These are phyloP conservation scores for Xylaria sp. DNA, from an alignment of 2,329 filamentous ascomycete species.

Conservation along the genomic window DNA sequence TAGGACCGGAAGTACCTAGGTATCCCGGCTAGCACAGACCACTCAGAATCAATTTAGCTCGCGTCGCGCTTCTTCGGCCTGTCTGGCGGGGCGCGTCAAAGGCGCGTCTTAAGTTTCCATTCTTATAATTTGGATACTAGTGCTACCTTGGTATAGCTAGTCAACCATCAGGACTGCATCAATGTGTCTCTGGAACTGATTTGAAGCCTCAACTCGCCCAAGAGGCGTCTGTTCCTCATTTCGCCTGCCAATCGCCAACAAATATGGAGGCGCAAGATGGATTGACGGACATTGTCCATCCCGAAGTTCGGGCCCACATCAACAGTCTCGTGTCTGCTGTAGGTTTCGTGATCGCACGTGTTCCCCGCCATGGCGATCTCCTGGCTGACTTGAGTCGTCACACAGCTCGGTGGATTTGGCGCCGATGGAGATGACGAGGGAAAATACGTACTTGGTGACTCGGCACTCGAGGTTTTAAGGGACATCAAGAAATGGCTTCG, in stretches of 20 bases:
- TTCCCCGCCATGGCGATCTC: conserved; percentile 9
- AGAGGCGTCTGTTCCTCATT: conserved; percentile 38
- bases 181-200: conserved; percentile 36
- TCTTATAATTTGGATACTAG: conserved; percentile 23
- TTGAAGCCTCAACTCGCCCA: conserved; percentile 32
- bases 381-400: conserved; percentile 39
- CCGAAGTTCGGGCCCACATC: conserved; percentile 91
- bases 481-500: conserved; percentile 96
- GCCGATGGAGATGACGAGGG: conserved; percentile 83
- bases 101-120: conserved; percentile 41
- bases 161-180: conserved; percentile 10
- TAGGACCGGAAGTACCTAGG: no score
- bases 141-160: background rate
- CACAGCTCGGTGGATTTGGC: conserved; percentile 84
- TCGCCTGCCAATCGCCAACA: conserved; percentile 34
- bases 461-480: conserved; percentile 88
- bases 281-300: conserved; percentile 76
- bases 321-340: conserved; percentile 94
- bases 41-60: conserved; percentile 33
- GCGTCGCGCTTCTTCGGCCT: conserved; percentile 31
- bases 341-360: conserved; percentile 53
- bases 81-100: conserved; percentile 38
- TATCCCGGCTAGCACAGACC: conserved; percentile 17
- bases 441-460: conserved; percentile 89
- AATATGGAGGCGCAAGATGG: conserved; percentile 66